Percentiles rank a stretch among this genome's conserved stretches.
Conservation (phyloP, 306 rosid genomes). For the Vigna mungo region DNA sequence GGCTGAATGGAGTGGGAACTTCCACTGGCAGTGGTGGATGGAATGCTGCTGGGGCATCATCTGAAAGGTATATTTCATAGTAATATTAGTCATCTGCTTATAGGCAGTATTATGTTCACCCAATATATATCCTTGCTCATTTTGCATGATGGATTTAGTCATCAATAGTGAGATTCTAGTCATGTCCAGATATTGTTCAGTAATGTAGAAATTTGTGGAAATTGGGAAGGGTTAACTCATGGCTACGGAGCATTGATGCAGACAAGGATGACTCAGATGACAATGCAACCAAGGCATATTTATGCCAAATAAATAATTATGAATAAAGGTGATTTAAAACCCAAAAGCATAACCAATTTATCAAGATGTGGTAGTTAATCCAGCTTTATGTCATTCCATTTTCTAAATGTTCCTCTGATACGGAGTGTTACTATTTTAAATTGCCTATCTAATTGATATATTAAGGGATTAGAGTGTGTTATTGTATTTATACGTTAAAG, state of each 20-base stretch:
- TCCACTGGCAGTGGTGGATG: constrained; percentile 67
- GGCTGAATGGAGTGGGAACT: constrained; percentile 72
- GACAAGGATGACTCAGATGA: not conserved
- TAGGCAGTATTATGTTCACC: not conserved
- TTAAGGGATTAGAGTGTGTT: not conserved
- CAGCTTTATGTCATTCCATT: not conserved
- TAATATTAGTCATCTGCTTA: constrained; percentile 33
- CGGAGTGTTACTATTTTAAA: not conserved
- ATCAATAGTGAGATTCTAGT: constrained; percentile 6
- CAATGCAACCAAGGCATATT: not conserved
- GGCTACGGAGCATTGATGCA: not conserved
- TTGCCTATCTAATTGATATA: constrained; percentile 1
- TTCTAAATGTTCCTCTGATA: not conserved
- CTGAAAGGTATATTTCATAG: constrained; percentile 55
- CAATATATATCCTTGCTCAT: constrained; percentile 1
- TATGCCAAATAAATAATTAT: not conserved
- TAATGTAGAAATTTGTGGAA: constrained; percentile 10
- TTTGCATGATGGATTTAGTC: constrained; percentile 15
- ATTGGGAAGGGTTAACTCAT: not conserved
- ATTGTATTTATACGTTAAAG: not conserved
- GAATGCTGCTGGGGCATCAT: constrained; percentile 50
- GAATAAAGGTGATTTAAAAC: not conserved
- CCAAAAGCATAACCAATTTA: not conserved
- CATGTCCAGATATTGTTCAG: constrained; percentile 9
- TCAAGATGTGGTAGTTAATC: not conserved